Base-by-base conservation (phyloP, 768 basidiomycete genomes). In the Russula lepida region DNA sequence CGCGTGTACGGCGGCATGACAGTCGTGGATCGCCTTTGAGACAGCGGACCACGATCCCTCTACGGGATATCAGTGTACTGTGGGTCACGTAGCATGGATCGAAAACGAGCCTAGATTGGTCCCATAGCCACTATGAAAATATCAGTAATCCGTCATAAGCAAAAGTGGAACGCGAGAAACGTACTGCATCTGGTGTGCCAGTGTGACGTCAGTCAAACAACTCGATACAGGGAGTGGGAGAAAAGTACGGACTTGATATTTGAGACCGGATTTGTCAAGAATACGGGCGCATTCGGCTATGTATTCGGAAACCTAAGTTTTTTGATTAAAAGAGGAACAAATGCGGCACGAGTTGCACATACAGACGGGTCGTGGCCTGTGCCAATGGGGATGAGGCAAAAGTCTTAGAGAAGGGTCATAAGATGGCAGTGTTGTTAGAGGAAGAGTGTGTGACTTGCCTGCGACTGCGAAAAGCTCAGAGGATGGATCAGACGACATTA, bases 41-140 rank as follows among this genome's bases (percentile, higher is more conserved):
- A 98, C 95, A 54, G 83, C 76, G 25, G 80, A 78, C 92, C 92
- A 98, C 0, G 90, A 87, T 5, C 94, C 93, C 73, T 95, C 89
- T 74, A 53, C 27, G 50, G 51, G 12, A 28, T 41, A 23, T 56
- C 46, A 19, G 51, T 23, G 25, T 15, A 41, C 19, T 25, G 8
- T n/a, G 13, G 25, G 21, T 17, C 17, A 39, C 43, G 35, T 59
- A 9, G 5, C n/a, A 39, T 9, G 6, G 49, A 33, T 27, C 37
- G 32, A 6, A 6, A 56, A 69, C 74, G 47, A 66, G 81, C 89
- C 92, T 43, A 95, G 68, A 70, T 95, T 95, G 1, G 95, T 97
- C 23, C 94, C 94, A 68, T 95, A 97, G 6, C 91, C 92, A 68
- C 92, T 92, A 63, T 17, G 41, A 30, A 30, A 30, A 48, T 9